These are phyloP conservation scores for Cocos nucifera DNA, from an alignment of 176 grass and related monocot species.

Conservation along the genomic window DNA sequence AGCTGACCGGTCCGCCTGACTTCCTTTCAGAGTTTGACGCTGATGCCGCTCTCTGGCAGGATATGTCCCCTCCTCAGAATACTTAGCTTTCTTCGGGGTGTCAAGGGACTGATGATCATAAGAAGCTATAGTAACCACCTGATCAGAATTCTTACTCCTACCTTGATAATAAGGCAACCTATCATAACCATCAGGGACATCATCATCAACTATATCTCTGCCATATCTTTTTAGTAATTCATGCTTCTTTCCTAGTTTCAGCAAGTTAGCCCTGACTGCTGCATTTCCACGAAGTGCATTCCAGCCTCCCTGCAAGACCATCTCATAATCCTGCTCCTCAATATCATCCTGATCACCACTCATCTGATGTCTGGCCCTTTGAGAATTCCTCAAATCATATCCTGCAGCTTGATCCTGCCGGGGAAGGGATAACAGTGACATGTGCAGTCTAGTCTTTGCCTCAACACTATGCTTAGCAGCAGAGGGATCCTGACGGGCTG, in stretches of 20 bases:
- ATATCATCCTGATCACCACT: conserved; percentile 15
- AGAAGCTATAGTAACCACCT: conserved; percentile 54
- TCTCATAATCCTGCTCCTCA: conserved; percentile 24
- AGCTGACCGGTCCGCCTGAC: conserved; percentile 30
- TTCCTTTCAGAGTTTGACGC: conserved; percentile 28
- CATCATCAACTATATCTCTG: conserved; percentile 27
- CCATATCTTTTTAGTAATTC: conserved; percentile 33
- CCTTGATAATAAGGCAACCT: conserved; percentile 34
- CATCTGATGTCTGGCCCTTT: conserved; percentile 28
- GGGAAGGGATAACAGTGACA: conserved; percentile 11
- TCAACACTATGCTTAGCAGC: not conserved
- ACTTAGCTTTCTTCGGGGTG: conserved; percentile 34
- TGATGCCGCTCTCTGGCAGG: conserved; percentile 16
- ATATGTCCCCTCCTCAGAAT: conserved; percentile 35
- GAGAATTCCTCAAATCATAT: conserved; percentile 19
- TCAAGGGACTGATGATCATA: conserved; percentile 46
- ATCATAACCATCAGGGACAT: conserved; percentile 24
- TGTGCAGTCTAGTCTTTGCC: not conserved
- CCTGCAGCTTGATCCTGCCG: conserved; percentile 14
- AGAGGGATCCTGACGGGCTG: conserved; percentile 1
- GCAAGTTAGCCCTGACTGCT: conserved; percentile 11
- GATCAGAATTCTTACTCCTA: conserved; percentile 28
- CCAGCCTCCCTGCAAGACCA: conserved; percentile 15
- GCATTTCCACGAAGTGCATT: not conserved
- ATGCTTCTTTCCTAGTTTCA: conserved; percentile 60